Conservation (phyloP, 2,329 filamentous ascomycete genomes). For the Phaeoacremonium minimum region DNA sequence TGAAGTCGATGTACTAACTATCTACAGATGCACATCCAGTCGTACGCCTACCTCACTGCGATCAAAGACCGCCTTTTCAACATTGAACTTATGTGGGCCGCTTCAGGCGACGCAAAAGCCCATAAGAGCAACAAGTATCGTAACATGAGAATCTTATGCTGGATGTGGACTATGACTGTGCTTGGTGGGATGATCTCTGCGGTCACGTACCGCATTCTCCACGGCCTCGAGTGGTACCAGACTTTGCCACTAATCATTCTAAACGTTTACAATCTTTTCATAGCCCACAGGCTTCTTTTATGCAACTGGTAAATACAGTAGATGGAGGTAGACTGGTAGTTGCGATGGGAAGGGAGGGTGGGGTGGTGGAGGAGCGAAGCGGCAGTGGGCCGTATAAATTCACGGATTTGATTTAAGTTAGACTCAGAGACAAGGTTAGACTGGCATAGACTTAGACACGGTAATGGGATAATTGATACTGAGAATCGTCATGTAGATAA, state of each 20-base stretch:
- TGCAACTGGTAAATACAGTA: slow-evolving; percentile 18
- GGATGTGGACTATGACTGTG: slow-evolving; percentile 27
- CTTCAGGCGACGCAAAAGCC: slow-evolving; percentile 31
- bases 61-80: slow-evolving; percentile 35
- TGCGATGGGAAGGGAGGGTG: no score
- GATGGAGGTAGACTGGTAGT: no score
- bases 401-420: no score
- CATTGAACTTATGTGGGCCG: slow-evolving; percentile 31
- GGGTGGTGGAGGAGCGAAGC: no score
- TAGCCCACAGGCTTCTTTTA: slow-evolving; percentile 32
- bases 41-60: slow-evolving; percentile 35
- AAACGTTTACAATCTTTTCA: slow-evolving; percentile 31
- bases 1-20: no score
- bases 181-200: slow-evolving; percentile 26
- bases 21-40: slow-evolving; percentile 34
- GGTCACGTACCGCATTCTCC: slow-evolving; percentile 25
- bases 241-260: slow-evolving; percentile 30
- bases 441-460: no score
- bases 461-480: no score
- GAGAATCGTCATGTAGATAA: no score
- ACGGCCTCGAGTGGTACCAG: slow-evolving; percentile 31
- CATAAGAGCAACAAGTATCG: slow-evolving; percentile 36
- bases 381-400: no score
- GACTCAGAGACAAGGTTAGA: no score
- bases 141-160: slow-evolving; percentile 34